These are phyloP conservation scores for Aspergillus fumigatus DNA, from an alignment of 2,329 filamentous ascomycete genomes.

Conservation along the genomic window DNA sequence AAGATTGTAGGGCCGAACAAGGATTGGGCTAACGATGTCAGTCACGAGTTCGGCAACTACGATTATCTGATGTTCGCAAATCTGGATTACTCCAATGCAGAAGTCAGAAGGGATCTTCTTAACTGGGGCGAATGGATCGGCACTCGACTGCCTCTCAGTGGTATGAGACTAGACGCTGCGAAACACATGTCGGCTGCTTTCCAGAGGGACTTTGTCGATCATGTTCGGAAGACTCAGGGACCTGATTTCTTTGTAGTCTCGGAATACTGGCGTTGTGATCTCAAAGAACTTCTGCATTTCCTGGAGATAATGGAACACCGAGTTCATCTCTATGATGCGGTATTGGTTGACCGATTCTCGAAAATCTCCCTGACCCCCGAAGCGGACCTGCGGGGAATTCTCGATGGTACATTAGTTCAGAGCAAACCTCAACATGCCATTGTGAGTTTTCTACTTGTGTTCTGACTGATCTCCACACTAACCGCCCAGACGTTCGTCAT, in stretches of 20 bases:
- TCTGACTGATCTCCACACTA: neutral
- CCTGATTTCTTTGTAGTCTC: slow-evolving; percentile 61
- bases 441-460: slow-evolving; percentile 33
- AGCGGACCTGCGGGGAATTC: slow-evolving; percentile 60
- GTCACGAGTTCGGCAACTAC: slow-evolving; percentile 62
- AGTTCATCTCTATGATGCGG: slow-evolving; percentile 62
- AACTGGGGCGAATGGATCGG: slow-evolving; percentile 66
- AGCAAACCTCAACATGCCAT: slow-evolving; percentile 53
- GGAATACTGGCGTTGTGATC: slow-evolving; percentile 64
- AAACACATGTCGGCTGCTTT: slow-evolving; percentile 70
- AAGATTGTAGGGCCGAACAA: slow-evolving; percentile 61
- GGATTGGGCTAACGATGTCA: slow-evolving; percentile 59
- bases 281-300: slow-evolving; percentile 53
- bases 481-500: slow-evolving; percentile 56
- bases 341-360: slow-evolving; percentile 65
- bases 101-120: slow-evolving; percentile 61
- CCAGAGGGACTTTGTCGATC: slow-evolving; percentile 58
- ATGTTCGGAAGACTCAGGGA: slow-evolving; percentile 50
- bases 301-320: slow-evolving; percentile 55
- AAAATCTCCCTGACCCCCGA: slow-evolving; percentile 52
- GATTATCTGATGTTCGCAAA: slow-evolving; percentile 69
- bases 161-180: slow-evolving; percentile 67
- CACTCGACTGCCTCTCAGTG: slow-evolving; percentile 55
- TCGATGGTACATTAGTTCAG: slow-evolving; percentile 57
- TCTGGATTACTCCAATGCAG: slow-evolving; percentile 60